Evolutionary conservation across 306 rosid species (phyloP), one percentile per base, ranked within the genome.

Genomic region (Acmispon strigosus): DNA sequence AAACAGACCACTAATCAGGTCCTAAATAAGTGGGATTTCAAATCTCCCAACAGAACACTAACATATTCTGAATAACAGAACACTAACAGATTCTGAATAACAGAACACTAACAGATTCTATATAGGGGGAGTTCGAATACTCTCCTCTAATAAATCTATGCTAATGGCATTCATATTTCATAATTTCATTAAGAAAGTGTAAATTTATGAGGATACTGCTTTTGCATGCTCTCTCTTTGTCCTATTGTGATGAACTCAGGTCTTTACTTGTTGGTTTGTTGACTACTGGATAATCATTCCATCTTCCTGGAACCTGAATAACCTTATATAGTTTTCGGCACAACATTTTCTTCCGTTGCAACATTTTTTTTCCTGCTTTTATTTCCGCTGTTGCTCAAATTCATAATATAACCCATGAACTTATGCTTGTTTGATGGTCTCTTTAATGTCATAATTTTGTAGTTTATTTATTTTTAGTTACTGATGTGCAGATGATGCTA

Each of bases 401-500:
- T 57, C 44, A 11, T 50, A 15, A 77, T 18, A 20, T 47, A 54
- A 68, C 49, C 50, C 18, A 37, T 58, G 75, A 34, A 49, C 43
- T 54, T 51, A 15, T 56, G 24, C 14, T 69, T 36, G 37, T 56
- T 80, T 43, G 60, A 27, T 55, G 9, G 44, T 83, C 48, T 24
- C 59, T 68, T 41, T 24, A 24, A n/a, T 70, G n/a, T 60, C 49
- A 57, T 62, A 10, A 27, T 66, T 55, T 70, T 27, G 32, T 2
- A 27, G 16, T 36, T 64, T 70, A 70, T 49, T 55, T 24, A 29
- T 15, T 37, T 44, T 55, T 75, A 20, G 69, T 69, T 80, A 8
- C 73, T 44, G 36, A 54, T 68, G 86, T 68, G 86, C 93, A 94
- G 98, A 84, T 64, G 57, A 49, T 77, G 80, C 80, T 75, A 73